phyloP scores from a whole-genome alignment of 192 early-diverging fungal genomes.

The Coemansia sp. region DNA sequence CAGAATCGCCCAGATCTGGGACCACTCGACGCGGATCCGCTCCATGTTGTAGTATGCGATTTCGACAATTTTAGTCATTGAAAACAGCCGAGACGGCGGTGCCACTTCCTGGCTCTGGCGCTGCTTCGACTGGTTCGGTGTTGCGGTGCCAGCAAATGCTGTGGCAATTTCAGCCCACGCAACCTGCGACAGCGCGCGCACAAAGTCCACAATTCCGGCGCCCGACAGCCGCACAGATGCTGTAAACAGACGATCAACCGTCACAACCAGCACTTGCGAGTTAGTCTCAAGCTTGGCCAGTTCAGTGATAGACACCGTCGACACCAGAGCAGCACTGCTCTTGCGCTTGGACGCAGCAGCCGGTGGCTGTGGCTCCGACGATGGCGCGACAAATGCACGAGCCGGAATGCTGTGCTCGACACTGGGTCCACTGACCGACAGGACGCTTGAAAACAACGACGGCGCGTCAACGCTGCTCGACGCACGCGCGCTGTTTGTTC shows the following conservation, averaged over 20 bases:
- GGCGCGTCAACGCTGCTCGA: slow-evolving; percentile 11
- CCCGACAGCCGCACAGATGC: slow-evolving; percentile 76
- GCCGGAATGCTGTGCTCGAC: slow-evolving; percentile 35
- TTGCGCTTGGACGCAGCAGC: not conserved
- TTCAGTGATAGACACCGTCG: slow-evolving; percentile 68
- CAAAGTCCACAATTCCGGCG: slow-evolving; percentile 85
- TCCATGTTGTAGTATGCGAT: slow-evolving; percentile 97
- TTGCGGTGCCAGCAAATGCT: slow-evolving; percentile 7
- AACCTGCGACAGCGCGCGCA: slow-evolving; percentile 76
- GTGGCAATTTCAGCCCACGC: slow-evolving; percentile 82
- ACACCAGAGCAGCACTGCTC: slow-evolving; percentile 66
- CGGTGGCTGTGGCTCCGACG: not conserved
- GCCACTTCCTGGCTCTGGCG: not conserved
- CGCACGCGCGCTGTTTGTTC: not conserved
- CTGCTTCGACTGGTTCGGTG: not conserved
- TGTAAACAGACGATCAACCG: slow-evolving; percentile 85
- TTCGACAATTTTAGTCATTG: slow-evolving; percentile 92
- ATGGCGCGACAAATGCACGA: slow-evolving; percentile 50
- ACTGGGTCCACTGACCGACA: slow-evolving; percentile 14
- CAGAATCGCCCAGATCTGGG: slow-evolving; percentile 83
- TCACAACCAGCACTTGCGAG: slow-evolving; percentile 73
- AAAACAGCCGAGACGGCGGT: slow-evolving; percentile 77
- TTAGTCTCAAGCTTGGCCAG: slow-evolving; percentile 62
- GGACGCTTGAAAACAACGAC: slow-evolving; percentile 26
- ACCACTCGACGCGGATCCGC: slow-evolving; percentile 94